Evolutionary conservation across 164 flowering plant species (phyloP).

Genomic region (Saururus chinensis): DNA sequence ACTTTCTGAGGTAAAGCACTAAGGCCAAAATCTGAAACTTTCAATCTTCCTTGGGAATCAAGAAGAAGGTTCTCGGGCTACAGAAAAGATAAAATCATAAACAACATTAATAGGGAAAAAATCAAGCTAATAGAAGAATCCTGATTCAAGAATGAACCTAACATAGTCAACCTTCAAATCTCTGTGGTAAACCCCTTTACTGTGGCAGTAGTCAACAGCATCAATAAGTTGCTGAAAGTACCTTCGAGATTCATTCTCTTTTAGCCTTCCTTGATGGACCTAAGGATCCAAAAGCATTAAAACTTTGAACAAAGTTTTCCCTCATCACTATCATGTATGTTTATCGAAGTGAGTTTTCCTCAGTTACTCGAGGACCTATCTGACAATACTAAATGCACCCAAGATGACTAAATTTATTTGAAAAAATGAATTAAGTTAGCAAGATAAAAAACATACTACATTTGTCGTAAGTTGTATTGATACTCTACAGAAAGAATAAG

Average conservation of each 20-base stretch:
- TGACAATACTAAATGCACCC: no score
- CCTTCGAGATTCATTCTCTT: constrained; percentile 52
- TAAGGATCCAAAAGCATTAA: constrained; percentile 6
- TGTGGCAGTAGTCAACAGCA: constrained; percentile 90
- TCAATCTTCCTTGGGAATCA: constrained; percentile 69
- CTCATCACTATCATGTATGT: no score
- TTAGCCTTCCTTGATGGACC: constrained; percentile 72
- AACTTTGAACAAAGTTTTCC: background rate
- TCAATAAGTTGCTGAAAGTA: constrained; percentile 97
- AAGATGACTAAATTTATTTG: no score
- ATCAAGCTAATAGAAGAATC: background rate
- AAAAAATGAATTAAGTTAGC: no score
- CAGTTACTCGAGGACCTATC: no score
- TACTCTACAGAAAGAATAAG: no score
- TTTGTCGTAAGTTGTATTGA: no score
- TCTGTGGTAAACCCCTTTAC: constrained; percentile 89
- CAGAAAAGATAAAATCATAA: constrained; percentile 3
- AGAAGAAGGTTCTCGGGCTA: constrained; percentile 99
- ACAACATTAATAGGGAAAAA: background rate
- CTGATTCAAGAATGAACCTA: background rate
- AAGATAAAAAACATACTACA: no score
- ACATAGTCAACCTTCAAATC: constrained; percentile 66
- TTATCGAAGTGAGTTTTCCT: no score
- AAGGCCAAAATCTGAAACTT: constrained; percentile 96
- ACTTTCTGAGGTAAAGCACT: constrained; percentile 87